Evolutionary conservation across 129 eudicot species (phyloP).

Genomic region (sunflower (Helianthus annuus)): HanXRQr2.0-SUNRISE NC_035434.2:8092629-8093128

Average conservation of each 20-base stretch:
- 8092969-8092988: slow-evolving; percentile 14
- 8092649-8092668: slow-evolving; percentile 44
- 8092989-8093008: slow-evolving; percentile 55
- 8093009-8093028: slow-evolving; percentile 70
- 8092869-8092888: slow-evolving; percentile 78
- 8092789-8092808: slow-evolving; percentile 53
- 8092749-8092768: slow-evolving; percentile 75
- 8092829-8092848: slow-evolving; percentile 81
- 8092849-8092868: slow-evolving; percentile 73
- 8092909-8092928: slow-evolving; percentile 77
- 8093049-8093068: slow-evolving; percentile 49
- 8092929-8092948: slow-evolving; percentile 64
- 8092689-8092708: slow-evolving; percentile 49
- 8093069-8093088: slow-evolving; percentile 27
- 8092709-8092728: slow-evolving; percentile 24
- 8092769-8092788: slow-evolving; percentile 79
- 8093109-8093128: slow-evolving; percentile 30
- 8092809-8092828: slow-evolving; percentile 67
- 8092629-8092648: slow-evolving; percentile 36
- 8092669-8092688: slow-evolving; percentile 71
- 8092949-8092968: slow-evolving; percentile 33
- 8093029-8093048: slow-evolving; percentile 70
- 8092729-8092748: slow-evolving; percentile 83
- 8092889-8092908: slow-evolving; percentile 62
- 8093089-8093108: slow-evolving; percentile 34